A percentile compares a stretch with the other conserved stretches of the same genome.
phyloP scores from a whole-genome alignment of 2,329 filamentous ascomycete genomes.

The Pseudopithomyces maydicus region DNA sequence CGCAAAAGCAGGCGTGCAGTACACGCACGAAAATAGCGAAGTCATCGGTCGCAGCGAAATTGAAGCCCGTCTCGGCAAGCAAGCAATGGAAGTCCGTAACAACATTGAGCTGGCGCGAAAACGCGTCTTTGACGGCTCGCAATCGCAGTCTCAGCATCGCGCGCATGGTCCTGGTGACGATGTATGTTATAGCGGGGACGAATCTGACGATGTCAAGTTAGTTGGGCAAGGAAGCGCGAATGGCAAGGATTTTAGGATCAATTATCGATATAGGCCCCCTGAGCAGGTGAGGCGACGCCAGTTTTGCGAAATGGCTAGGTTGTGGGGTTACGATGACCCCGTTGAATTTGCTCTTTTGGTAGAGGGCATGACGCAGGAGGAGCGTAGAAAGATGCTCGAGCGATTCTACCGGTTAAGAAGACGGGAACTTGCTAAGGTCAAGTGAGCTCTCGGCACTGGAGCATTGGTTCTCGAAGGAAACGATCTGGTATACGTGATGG shows the following conservation, averaged over 20 bases:
- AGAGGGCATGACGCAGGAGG: constrained; percentile 85
- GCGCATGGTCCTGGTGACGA: constrained; percentile 23
- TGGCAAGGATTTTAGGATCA: constrained; percentile 49
- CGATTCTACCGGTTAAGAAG: constrained; percentile 76
- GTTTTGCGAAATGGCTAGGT: constrained; percentile 87
- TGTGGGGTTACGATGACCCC: constrained; percentile 75
- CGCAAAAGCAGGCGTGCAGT: constrained; percentile 84
- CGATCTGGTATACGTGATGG: not conserved
- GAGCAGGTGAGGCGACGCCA: constrained; percentile 76
- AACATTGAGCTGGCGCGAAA: constrained; percentile 58
- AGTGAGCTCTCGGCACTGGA: too few relatives aligned
- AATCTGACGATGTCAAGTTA: constrained; percentile 16
- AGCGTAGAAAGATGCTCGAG: constrained; percentile 78
- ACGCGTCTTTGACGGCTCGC: constrained; percentile 61
- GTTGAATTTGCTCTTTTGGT: constrained; percentile 89
- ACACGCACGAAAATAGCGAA: constrained; percentile 95
- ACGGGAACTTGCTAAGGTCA: constrained; percentile 43
- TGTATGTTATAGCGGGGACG: constrained; percentile 14
- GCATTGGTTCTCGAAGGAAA: not conserved
- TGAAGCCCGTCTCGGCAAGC: constrained; percentile 81
- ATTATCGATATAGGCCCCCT: constrained; percentile 73
- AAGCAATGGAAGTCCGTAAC: constrained; percentile 68
- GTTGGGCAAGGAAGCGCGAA: constrained; percentile 16
- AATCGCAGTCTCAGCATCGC: constrained; percentile 36
- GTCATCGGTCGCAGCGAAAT: constrained; percentile 90